Evolutionary conservation across 331 rosid species (phyloP).

Genomic region (Stylosanthes scabra): DNA sequence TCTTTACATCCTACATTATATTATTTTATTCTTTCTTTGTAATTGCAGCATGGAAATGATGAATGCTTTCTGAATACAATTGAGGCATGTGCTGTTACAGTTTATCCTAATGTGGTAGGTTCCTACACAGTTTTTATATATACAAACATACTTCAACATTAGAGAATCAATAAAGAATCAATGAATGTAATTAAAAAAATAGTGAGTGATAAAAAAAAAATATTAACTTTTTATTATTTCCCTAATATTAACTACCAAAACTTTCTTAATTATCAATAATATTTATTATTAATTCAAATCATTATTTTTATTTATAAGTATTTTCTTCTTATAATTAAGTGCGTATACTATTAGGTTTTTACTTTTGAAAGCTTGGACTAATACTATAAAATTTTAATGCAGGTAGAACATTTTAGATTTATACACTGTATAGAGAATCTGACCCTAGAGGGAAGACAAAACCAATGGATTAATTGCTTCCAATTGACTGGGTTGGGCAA

Average conservation of each 20-base stretch:
- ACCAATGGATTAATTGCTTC: conserved; percentile 71
- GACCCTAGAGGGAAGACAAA: conserved; percentile 48
- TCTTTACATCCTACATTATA: neutral
- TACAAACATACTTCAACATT: too few relatives aligned
- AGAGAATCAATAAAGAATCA: too few relatives aligned
- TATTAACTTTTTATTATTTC: too few relatives aligned
- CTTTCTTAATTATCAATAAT: too few relatives aligned
- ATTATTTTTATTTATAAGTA: too few relatives aligned
- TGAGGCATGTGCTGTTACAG: conserved; percentile 80
- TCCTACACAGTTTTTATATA: neutral
- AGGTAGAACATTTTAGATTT: conserved; percentile 71
- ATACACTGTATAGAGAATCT: conserved; percentile 71
- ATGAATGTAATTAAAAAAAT: too few relatives aligned
- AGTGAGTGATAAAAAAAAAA: too few relatives aligned
- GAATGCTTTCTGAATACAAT: conserved; percentile 85
- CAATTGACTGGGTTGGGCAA: conserved; percentile 59
- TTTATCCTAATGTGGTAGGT: conserved; percentile 76
- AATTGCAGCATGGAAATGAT: conserved; percentile 85
- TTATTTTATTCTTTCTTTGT: neutral
- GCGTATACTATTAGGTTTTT: too few relatives aligned
- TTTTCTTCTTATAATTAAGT: too few relatives aligned
- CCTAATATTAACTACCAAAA: too few relatives aligned
- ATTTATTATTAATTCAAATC: too few relatives aligned
- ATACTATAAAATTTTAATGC: conserved; percentile 32
- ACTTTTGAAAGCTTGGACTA: neutral